Evolutionary conservation across 2,329 filamentous ascomycete genomes (phyloP).

Genomic region (Talaromyces atroroseus): DNA sequence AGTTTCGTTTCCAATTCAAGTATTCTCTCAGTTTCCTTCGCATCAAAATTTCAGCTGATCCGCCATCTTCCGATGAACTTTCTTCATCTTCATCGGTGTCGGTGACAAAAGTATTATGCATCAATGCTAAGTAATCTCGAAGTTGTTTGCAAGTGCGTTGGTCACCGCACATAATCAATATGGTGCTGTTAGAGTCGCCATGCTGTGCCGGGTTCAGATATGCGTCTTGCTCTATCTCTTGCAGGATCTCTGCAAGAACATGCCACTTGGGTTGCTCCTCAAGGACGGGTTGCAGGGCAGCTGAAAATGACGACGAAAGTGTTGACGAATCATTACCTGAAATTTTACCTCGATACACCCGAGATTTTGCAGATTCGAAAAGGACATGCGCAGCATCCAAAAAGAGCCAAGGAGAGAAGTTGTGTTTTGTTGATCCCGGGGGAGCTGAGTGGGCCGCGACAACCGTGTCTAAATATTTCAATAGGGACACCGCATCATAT

Average conservation of each 20-base stretch:
- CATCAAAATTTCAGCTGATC: slow-evolving; percentile 85
- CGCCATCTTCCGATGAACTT: slow-evolving; percentile 47
- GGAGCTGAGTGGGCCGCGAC: slow-evolving; percentile 84
- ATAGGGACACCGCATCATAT: slow-evolving; percentile 84
- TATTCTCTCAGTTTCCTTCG: slow-evolving; percentile 80
- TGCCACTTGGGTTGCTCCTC: slow-evolving; percentile 96
- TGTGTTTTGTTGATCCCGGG: slow-evolving; percentile 79
- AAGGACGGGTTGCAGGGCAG: slow-evolving; percentile 71
- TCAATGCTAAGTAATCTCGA: slow-evolving; percentile 83
- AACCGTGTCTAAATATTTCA: slow-evolving; percentile 90
- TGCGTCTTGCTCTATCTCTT: slow-evolving; percentile 86
- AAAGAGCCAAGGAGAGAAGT: slow-evolving; percentile 92
- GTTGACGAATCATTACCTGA: slow-evolving; percentile 50
- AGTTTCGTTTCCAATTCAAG: slow-evolving; percentile 82
- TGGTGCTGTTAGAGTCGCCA: slow-evolving; percentile 84
- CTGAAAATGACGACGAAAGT: slow-evolving; percentile 45
- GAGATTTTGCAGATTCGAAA: slow-evolving; percentile 79
- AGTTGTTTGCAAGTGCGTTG: slow-evolving; percentile 80
- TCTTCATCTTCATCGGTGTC: slow-evolving; percentile 19
- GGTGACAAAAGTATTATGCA: slow-evolving; percentile 62
- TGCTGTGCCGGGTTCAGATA: slow-evolving; percentile 72
- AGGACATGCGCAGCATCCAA: slow-evolving; percentile 91
- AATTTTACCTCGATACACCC: slow-evolving; percentile 75
- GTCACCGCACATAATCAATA: slow-evolving; percentile 93
- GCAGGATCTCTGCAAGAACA: slow-evolving; percentile 78